Conservation (phyloP, 169 alveolate genomes). For the Cryptosporidium felis region DNA sequence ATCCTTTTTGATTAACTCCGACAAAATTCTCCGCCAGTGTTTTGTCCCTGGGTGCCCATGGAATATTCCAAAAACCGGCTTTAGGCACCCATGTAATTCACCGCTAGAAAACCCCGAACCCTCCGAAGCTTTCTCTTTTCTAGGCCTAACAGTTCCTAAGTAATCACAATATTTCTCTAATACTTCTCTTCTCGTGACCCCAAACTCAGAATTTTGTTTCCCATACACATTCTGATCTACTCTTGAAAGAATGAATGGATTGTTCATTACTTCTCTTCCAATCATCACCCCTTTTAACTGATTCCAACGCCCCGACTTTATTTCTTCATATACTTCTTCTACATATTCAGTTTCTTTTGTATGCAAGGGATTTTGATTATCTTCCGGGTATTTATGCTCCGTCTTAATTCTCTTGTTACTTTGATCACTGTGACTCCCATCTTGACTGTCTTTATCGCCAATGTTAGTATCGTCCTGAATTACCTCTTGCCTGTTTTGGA, state of each 20-base stretch:
- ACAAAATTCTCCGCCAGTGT: slow-evolving; percentile 29
- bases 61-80: slow-evolving; percentile 83
- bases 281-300: slow-evolving; percentile 80
- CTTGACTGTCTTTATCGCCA: slow-evolving; percentile 39
- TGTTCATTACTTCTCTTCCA: slow-evolving; percentile 85
- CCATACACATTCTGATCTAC: slow-evolving; percentile 81
- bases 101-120: slow-evolving; percentile 73
- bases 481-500: slow-evolving; percentile 40
- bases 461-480: not conserved
- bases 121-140: slow-evolving; percentile 32
- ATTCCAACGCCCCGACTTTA: not conserved
- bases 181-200: slow-evolving; percentile 77
- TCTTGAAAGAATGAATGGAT: slow-evolving; percentile 79
- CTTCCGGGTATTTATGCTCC: not conserved
- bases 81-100: slow-evolving; percentile 68
- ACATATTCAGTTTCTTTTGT: not conserved
- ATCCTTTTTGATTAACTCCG: not conserved
- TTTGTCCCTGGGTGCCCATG: slow-evolving; percentile 81
- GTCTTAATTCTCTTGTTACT: not conserved
- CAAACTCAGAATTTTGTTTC: slow-evolving; percentile 45
- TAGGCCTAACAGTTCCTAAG: slow-evolving; percentile 28
- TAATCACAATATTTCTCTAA: slow-evolving; percentile 75
- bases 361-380: too few relatives aligned
- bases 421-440: too few relatives aligned
- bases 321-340: not conserved